These are phyloP conservation scores for Gossypium thurberi DNA, from an alignment of 345 rosid genomes.

Conservation along the genomic window DNA sequence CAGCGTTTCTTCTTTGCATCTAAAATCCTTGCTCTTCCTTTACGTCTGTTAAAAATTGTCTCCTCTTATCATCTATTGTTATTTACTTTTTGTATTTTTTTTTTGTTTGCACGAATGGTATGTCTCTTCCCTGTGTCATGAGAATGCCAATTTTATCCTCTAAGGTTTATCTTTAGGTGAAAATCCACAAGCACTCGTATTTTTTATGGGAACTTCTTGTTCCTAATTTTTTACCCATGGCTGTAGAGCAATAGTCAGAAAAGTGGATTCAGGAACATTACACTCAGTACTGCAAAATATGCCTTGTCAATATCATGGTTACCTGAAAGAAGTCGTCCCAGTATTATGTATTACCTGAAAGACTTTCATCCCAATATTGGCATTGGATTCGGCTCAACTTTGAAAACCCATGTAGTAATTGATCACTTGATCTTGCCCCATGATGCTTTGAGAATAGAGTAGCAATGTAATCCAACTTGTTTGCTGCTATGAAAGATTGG, in stretches of 20 bases:
- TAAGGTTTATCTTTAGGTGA: not conserved
- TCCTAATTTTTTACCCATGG: not conserved
- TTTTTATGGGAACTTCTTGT: not conserved
- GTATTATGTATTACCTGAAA: not conserved
- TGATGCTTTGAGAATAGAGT: no score
- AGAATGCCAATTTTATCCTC: not conserved
- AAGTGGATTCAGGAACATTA: not conserved
- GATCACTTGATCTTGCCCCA: no score
- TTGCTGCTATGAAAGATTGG: not conserved
- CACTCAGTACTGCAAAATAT: not conserved
- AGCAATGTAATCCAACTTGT: not conserved
- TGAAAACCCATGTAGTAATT: not conserved
- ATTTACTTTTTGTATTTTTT: not conserved
- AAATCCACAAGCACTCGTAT: not conserved
- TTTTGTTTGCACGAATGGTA: not conserved
- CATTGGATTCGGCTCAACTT: not conserved
- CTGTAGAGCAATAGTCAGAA: not conserved
- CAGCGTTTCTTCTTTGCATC: not conserved
- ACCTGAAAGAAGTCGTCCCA: not conserved
- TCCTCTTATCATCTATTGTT: not conserved
- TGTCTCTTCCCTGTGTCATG: not conserved
- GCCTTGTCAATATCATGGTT: not conserved
- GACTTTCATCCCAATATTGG: not conserved
- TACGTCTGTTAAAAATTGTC: not conserved
- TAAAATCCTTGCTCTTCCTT: not conserved